Evolutionary conservation across 2,329 filamentous ascomycete species (phyloP).

Genomic region (Alternaria rosae): DNA sequence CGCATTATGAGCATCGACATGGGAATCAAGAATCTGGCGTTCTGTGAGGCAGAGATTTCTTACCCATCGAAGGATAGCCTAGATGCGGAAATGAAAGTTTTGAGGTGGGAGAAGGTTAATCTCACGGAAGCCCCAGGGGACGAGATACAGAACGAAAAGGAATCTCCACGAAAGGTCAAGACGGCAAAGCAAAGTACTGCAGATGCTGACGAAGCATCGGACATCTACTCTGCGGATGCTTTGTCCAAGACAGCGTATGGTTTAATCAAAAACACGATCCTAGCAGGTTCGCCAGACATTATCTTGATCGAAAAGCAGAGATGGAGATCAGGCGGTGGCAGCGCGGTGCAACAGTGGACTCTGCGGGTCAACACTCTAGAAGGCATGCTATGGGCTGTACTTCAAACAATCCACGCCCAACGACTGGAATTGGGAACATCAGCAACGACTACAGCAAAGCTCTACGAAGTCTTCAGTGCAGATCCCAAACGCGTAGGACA

Average conservation of each 20-base stretch:
- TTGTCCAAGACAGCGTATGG: conserved; percentile 65
- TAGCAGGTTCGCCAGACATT: conserved; percentile 67
- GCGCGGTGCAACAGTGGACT: conserved; percentile 81
- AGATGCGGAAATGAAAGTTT: conserved; percentile 33
- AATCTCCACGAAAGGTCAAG: not conserved
- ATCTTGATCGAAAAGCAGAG: conserved; percentile 74
- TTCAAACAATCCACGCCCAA: conserved; percentile 26
- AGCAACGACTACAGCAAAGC: not conserved
- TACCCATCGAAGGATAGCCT: conserved; percentile 2
- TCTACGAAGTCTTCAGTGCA: conserved; percentile 36
- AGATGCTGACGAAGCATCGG: conserved; percentile 17
- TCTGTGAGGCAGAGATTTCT: conserved; percentile 65
- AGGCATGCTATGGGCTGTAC: conserved; percentile 77
- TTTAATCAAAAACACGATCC: conserved; percentile 59
- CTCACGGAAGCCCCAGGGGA: conserved; percentile 19
- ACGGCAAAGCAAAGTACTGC: not conserved
- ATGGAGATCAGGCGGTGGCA: conserved; percentile 68
- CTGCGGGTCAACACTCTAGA: conserved; percentile 82
- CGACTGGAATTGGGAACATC: not conserved
- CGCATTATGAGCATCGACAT: conserved; percentile 81
- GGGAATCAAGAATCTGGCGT: conserved; percentile 83
- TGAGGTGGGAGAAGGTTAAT: conserved; percentile 43
- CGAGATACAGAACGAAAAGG: not conserved
- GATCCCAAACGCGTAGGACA: conserved; percentile 49
- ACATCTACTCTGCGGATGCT: conserved; percentile 61